phyloP scores from a whole-genome alignment of 805 yeast species.

The Teunomyces aglyptinius region DNA sequence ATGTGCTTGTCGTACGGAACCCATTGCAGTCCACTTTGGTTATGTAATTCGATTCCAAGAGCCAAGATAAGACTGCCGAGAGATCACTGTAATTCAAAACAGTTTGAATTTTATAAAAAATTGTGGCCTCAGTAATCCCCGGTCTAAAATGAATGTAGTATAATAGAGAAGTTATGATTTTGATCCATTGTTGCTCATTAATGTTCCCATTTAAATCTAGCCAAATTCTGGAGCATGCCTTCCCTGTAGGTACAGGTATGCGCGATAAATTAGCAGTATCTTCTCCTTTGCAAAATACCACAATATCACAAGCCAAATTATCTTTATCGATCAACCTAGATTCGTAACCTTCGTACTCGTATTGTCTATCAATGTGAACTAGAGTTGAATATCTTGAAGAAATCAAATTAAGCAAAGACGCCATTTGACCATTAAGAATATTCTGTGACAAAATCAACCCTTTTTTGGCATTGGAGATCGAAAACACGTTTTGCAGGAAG shows the following conservation, averaged over 20 bases:
- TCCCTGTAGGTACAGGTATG: constrained; percentile 54
- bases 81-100: constrained; percentile 31
- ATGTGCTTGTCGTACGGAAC: constrained; percentile 41
- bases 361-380: constrained; percentile 49
- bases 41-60: constrained; percentile 41
- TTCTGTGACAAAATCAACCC: constrained; percentile 57
- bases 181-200: constrained; percentile 59
- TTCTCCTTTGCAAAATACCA: constrained; percentile 27
- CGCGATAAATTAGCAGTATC: constrained; percentile 1
- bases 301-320: constrained; percentile 63
- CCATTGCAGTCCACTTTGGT: constrained; percentile 34
- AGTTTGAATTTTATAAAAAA: constrained; percentile 26
- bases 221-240: constrained; percentile 71
- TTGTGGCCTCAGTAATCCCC: constrained; percentile 24
- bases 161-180: constrained; percentile 46
- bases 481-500: constrained; percentile 44
- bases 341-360: constrained; percentile 61
- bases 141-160: constrained; percentile 37
- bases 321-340: constrained; percentile 72
- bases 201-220: constrained; percentile 62
- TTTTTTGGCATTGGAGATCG: constrained; percentile 43
- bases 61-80: constrained; percentile 32
- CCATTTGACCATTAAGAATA: constrained; percentile 61
- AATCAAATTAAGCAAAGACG: constrained; percentile 55
- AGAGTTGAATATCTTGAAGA: constrained; percentile 22